Base-by-base conservation (phyloP, 1,284 basidiomycete species). In the Gymnopus androsaceus region DNA sequence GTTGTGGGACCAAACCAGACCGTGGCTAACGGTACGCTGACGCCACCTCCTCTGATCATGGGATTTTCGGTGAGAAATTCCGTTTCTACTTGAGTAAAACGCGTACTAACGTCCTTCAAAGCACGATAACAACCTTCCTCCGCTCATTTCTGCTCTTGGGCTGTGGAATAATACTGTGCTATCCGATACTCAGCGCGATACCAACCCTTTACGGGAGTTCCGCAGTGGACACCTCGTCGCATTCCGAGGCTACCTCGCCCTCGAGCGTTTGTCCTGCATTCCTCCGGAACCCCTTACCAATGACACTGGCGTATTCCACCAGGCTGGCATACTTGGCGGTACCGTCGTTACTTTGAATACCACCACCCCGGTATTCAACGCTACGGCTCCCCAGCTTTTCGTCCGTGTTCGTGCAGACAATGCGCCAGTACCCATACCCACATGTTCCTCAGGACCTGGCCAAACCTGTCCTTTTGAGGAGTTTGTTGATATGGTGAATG, bases 61-160 rank as follows among this genome's bases (percentile, higher is more conserved):
- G 69, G 72, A 19, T 75, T 76, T 59, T 77, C 76, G 12, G 75
- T 76, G 56, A 48, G 70, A 59, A 30, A 23, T 19, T 19, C 15
- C 23, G 17, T 17, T 37, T 42, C n/a, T 27, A 3, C 23, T 42
- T 25, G 21, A 30, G 15, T 17, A 19, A 33, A 28, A 19, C 33
- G 40, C 15, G 5, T 19, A 4, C 25, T 46, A 21, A 47, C 21
- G 27, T 40, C 41, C 17, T 31, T 28, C 14, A 9, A n/a, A 76
- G 75, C 75, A 77, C 61, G 75, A 77, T 59, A 77, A 77, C 63
- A 71, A 77, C 59, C 65, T 77, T 7, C 74, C 76, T 3, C 74
- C 76, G 0, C 63, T 77, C 25, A 66, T 77, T 7, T 68, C 75
- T 2, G 75, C 75, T 1, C 71, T 78, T 5, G 76, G 75, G 1